Conservation (phyloP, 306 rosid species). For the Elaeagnus macrophylla region DNA sequence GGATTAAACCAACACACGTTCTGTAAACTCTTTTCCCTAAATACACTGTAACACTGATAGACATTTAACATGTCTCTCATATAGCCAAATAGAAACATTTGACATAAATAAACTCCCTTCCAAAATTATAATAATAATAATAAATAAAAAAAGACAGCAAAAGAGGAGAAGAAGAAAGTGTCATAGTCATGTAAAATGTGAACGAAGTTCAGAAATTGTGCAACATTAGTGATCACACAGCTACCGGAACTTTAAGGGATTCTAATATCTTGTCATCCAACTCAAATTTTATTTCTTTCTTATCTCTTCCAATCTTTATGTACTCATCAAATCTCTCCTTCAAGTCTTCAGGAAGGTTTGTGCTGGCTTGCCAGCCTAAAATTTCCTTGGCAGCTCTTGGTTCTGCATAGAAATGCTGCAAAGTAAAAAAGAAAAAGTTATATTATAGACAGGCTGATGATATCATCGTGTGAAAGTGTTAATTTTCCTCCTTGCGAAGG, state of each 20-base stretch:
- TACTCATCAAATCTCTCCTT: conserved; percentile 80
- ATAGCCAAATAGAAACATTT: too few species aligned
- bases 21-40: too few species aligned
- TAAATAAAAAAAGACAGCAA: too few species aligned
- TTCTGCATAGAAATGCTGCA: conserved; percentile 93
- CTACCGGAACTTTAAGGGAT: conserved; percentile 62
- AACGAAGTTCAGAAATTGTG: too few species aligned
- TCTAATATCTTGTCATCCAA: conserved; percentile 77
- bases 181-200: too few species aligned
- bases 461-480: too few species aligned
- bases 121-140: too few species aligned
- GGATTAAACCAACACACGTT: too few species aligned
- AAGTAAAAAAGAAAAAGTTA: conserved; percentile 5
- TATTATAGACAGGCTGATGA: background rate
- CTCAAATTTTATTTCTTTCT: conserved; percentile 68
- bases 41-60: too few species aligned
- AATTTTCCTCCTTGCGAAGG: background rate
- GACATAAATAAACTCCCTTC: too few species aligned
- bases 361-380: conserved; percentile 59
- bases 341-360: conserved; percentile 69
- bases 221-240: conserved; percentile 32
- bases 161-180: too few species aligned
- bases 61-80: too few species aligned
- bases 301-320: conserved; percentile 81
- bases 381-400: conserved; percentile 84